Evolutionary conservation across 331 rosid genomes (phyloP).

Genomic region (Stylosanthes scabra): DNA sequence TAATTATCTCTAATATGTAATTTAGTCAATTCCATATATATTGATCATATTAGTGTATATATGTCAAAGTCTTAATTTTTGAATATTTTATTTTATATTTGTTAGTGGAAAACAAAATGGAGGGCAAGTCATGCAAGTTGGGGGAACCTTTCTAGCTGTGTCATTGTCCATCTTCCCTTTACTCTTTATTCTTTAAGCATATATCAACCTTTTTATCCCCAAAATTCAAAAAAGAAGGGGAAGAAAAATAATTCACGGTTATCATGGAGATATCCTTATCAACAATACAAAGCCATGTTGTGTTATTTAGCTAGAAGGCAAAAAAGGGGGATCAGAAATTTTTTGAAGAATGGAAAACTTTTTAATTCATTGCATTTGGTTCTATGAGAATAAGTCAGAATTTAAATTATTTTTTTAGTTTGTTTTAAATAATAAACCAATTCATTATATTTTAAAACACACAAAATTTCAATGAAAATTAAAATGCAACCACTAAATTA

Average conservation of each 20-base stretch:
- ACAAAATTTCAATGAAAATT: too few relatives aligned
- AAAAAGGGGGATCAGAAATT: constrained; percentile 1
- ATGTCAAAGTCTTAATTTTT: not conserved
- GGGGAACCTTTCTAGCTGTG: constrained; percentile 44
- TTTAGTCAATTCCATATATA: not conserved
- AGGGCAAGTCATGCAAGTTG: constrained; percentile 25
- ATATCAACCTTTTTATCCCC: constrained; percentile 38
- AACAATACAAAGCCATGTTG: constrained; percentile 31
- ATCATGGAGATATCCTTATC: constrained; percentile 34
- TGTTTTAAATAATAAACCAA: too few relatives aligned
- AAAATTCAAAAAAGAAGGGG: constrained; percentile 21
- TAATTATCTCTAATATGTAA: not conserved
- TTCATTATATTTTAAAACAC: too few relatives aligned
- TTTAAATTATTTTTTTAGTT: not conserved
- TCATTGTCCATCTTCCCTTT: constrained; percentile 44
- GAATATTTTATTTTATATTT: not conserved
- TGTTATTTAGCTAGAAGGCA: constrained; percentile 9
- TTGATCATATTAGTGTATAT: too few relatives aligned
- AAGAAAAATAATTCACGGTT: not conserved
- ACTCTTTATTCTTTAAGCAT: constrained; percentile 38
- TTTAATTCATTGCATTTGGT: constrained; percentile 16
- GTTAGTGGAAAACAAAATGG: not conserved
- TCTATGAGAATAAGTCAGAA: not conserved
- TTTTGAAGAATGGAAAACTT: constrained; percentile 16
- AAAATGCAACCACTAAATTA: too few relatives aligned